Conservation (phyloP, 192 early-diverging fungal species). For the Coemansia sp. region DNA sequence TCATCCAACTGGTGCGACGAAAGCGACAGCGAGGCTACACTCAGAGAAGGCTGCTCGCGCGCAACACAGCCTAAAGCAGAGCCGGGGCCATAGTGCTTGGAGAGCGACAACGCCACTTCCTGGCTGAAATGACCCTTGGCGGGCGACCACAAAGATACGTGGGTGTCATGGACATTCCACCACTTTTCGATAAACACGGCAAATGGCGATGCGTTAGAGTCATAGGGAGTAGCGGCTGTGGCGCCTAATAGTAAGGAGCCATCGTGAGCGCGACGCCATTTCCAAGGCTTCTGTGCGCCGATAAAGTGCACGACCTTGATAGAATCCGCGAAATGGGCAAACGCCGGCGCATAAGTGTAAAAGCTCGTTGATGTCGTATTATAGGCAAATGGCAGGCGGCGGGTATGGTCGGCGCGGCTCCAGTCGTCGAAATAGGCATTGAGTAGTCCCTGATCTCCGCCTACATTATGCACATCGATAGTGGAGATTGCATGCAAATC, state of each 20-base stretch:
- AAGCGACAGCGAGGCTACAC: not conserved
- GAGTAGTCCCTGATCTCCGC: slow-evolving; percentile 92
- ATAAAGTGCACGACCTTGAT: slow-evolving; percentile 90
- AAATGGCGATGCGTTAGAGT: slow-evolving; percentile 29
- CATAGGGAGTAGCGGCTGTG: slow-evolving; percentile 3
- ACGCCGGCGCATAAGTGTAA: slow-evolving; percentile 76
- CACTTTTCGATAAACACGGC: slow-evolving; percentile 62
- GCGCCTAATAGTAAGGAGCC: slow-evolving; percentile 34
- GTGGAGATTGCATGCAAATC: slow-evolving; percentile 6
- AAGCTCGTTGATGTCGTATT: slow-evolving; percentile 59
- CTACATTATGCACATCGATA: slow-evolving; percentile 40
- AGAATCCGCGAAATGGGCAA: slow-evolving; percentile 63
- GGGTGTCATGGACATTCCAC: slow-evolving; percentile 70
- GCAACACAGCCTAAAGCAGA: slow-evolving; percentile 2
- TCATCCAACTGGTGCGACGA: slow-evolving; percentile 29
- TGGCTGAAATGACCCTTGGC: slow-evolving; percentile 23
- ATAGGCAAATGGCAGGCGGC: slow-evolving; percentile 84
- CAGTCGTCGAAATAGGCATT: slow-evolving; percentile 84
- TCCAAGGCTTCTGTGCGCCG: slow-evolving; percentile 87
- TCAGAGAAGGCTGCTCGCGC: not conserved
- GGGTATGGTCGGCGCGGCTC: slow-evolving; percentile 62
- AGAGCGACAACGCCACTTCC: slow-evolving; percentile 17
- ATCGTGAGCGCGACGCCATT: slow-evolving; percentile 23
- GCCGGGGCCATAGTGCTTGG: not conserved
- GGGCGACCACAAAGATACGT: slow-evolving; percentile 40